A percentile compares a stretch with the other conserved stretches of the same genome.
Evolutionary conservation across 192 early-diverging fungal genomes (phyloP).

Genomic region (Phycomyces blakesleeanus): DNA sequence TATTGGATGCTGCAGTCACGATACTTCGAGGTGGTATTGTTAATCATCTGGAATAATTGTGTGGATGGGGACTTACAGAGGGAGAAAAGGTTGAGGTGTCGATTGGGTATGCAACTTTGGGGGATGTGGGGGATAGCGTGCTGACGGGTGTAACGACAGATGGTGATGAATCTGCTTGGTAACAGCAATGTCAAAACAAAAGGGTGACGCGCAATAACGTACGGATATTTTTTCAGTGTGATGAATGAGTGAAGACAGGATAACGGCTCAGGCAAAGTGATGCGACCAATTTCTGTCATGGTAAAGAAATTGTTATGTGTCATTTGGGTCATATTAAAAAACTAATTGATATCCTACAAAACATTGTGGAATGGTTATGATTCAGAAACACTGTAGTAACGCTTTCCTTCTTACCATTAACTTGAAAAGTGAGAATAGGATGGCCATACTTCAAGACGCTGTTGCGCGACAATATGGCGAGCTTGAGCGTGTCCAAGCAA

Average conservation of each 20-base stretch:
- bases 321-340: constrained; percentile 29
- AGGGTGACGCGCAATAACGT: constrained; percentile 18
- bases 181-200: constrained; percentile 8
- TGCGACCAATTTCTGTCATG: constrained; percentile 27
- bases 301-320: constrained; percentile 22
- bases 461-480: constrained; percentile 17
- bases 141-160: background rate
- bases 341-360: constrained; percentile 18
- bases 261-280: constrained; percentile 19
- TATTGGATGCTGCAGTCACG: constrained; percentile 1
- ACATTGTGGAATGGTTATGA: constrained; percentile 22
- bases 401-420: constrained; percentile 23
- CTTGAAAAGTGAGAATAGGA: constrained; percentile 26
- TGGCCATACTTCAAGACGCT: constrained; percentile 14
- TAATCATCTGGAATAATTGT: constrained; percentile 17
- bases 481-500: constrained; percentile 23
- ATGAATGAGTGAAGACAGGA: constrained; percentile 24
- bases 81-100: constrained; percentile 18
- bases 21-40: constrained; percentile 7
- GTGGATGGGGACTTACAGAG: constrained; percentile 12
- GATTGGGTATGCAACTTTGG: constrained; percentile 18
- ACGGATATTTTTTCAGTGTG: constrained; percentile 21
- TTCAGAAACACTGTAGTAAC: constrained; percentile 12
- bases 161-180: constrained; percentile 13
- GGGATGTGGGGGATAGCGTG: constrained; percentile 10